Conservation (phyloP, 176 grass and related monocot species). For the Eragrostis curvula region DNA sequence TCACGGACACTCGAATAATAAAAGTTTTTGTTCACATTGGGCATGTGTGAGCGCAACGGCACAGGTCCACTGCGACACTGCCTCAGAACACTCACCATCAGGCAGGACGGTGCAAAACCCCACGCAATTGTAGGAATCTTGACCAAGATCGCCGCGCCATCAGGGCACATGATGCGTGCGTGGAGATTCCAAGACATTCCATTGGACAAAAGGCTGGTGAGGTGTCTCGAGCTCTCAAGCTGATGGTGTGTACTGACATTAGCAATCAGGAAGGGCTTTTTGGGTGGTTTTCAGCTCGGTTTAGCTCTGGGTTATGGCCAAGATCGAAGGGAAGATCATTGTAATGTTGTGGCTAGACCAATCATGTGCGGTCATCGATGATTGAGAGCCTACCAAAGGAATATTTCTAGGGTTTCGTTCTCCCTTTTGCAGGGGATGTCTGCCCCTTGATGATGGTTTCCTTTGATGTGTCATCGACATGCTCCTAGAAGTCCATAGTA, state of each 20-base stretch:
- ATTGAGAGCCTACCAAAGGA: constrained; percentile 89
- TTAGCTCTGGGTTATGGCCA: neutral
- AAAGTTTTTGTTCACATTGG: neutral
- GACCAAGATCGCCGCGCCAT: constrained; percentile 48
- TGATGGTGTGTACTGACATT: neutral
- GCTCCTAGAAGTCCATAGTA: constrained; percentile 7
- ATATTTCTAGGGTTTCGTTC: constrained; percentile 83
- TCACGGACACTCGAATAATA: neutral
- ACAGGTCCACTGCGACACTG: constrained; percentile 17
- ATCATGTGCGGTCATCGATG: constrained; percentile 68
- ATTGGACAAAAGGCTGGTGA: constrained; percentile 30
- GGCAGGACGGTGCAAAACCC: constrained; percentile 6
- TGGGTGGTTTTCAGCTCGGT: constrained; percentile 7
- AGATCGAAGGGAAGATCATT: neutral
- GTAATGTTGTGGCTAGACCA: constrained; percentile 60
- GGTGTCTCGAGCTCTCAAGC: neutral
- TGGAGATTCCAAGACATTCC: constrained; percentile 40
- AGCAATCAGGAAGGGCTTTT: constrained; percentile 30
- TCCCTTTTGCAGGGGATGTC: constrained; percentile 43
- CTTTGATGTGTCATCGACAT: constrained; percentile 33
- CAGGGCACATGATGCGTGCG: constrained; percentile 42
- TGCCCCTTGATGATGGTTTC: constrained; percentile 41
- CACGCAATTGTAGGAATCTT: constrained; percentile 70
- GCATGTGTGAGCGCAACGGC: constrained; percentile 26
- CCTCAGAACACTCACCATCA: neutral